These are phyloP conservation scores for Phytophthora palmivora DNA, from an alignment of 352 stramenopile genomes.

Conservation along the genomic window DNA sequence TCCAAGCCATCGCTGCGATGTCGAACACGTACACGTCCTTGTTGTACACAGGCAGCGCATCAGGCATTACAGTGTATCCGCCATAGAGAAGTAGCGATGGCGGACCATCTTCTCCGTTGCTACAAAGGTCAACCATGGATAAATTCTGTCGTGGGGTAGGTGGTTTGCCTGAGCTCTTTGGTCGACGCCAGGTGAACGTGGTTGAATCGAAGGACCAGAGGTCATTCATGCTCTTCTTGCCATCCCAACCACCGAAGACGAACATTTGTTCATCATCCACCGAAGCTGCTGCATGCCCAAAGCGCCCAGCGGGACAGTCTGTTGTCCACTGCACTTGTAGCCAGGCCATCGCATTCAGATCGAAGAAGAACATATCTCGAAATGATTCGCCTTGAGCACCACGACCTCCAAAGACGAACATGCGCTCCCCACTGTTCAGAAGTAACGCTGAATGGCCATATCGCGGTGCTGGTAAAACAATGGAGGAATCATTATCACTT, in stretches of 20 bases:
- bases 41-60: slow-evolving; percentile 71
- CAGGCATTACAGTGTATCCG: slow-evolving; percentile 65
- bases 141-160: slow-evolving; percentile 80
- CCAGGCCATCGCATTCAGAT: slow-evolving; percentile 86
- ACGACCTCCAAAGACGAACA: slow-evolving; percentile 85
- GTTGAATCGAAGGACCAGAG: slow-evolving; percentile 77
- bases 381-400: slow-evolving; percentile 58
- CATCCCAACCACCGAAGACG: slow-evolving; percentile 91
- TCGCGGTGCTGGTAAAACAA: slow-evolving; percentile 66
- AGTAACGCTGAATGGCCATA: slow-evolving; percentile 91
- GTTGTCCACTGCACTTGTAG: slow-evolving; percentile 88
- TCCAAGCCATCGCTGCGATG: slow-evolving; percentile 62
- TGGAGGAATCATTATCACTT: slow-evolving; percentile 32
- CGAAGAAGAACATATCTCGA: slow-evolving; percentile 91
- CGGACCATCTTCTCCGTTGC: slow-evolving; percentile 19
- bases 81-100: slow-evolving; percentile 75
- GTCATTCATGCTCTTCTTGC: slow-evolving; percentile 77
- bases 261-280: slow-evolving; percentile 83
- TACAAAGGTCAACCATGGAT: slow-evolving; percentile 48
- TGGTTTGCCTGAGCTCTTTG: slow-evolving; percentile 64
- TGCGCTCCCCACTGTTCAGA: slow-evolving; percentile 60
- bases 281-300: slow-evolving; percentile 65
- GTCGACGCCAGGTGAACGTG: slow-evolving; percentile 78
- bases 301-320: slow-evolving; percentile 76
- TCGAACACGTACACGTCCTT: slow-evolving; percentile 81